Evolutionary conservation across 257 asterid genomes (phyloP), one percentile per base, ranked within the genome.

Genomic region (Echium plantagineum): DNA sequence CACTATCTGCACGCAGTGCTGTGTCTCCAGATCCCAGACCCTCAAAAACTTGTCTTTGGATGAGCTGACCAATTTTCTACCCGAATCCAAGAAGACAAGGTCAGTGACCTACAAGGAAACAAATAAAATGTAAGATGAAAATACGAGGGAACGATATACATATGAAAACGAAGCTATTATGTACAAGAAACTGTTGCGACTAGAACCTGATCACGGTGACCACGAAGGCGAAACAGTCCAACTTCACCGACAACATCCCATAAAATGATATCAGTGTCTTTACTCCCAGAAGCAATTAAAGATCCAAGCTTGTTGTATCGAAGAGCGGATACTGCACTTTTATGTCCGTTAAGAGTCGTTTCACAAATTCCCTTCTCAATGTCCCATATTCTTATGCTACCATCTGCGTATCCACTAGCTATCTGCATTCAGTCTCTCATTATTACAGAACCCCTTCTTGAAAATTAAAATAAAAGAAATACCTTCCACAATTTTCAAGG

Each of bases 11-110:
- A 85, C 75, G 61, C 96, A 88, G 60, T 85, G 93, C 71, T 91
- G 96, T 10, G 95, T 88, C 56, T 91, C 96, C 63, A 91, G 89
- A 76, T 91, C 98, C 98, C 98, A 91, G 57, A 88, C 95, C 68
- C 96, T 82, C 78, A 91, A 72, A 74, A 88, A 88, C 71, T 88
- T 91, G 78, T 91, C 98, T 78, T 91, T 91, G n/a, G 98, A 91
- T 60, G 97, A 83, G 61, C 95, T 91, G 56, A 85, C 97, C 80
- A 91, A 66, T 64, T 82, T 91, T 71, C 77, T 88, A 69, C 88
- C 80, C 55, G 85, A 75, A 66, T 85, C 95, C 69, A 91, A 77
- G 78, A 91, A 91, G 67, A 82, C 89, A 64, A 91, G 89, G 77
- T 75, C 97, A 20, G 97, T 91, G 9, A 91, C 93, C 98, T 91